Percentiles rank a stretch among this genome's conserved stretches.
These are phyloP conservation scores for Alternaria conjuncta DNA, from an alignment of 2,329 filamentous ascomycete genomes.

Conservation along the genomic window DNA sequence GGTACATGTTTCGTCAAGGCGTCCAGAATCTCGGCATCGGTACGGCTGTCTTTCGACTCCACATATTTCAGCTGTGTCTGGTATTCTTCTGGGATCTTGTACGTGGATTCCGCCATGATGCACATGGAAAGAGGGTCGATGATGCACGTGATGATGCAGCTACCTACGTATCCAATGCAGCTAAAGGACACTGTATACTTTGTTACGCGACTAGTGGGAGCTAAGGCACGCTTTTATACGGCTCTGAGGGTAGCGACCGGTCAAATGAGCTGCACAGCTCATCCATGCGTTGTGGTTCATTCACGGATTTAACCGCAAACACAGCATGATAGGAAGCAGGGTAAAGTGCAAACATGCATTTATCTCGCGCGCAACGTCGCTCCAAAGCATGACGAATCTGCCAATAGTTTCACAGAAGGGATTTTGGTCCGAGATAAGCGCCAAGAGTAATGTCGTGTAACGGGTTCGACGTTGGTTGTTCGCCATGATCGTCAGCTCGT, in stretches of 20 bases:
- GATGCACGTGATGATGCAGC: neutral
- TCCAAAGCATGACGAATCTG: neutral
- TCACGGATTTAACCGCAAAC: neutral
- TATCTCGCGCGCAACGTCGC: neutral
- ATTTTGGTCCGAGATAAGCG: neutral
- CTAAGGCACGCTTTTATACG: neutral
- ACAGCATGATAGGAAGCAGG: neutral
- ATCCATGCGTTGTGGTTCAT: neutral
- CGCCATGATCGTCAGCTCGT: neutral
- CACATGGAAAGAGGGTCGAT: neutral
- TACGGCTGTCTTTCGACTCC: constrained; percentile 22
- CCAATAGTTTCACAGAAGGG: neutral
- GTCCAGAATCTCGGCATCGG: constrained; percentile 28
- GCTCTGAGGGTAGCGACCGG: neutral
- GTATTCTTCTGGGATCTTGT: constrained; percentile 24
- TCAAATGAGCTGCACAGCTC: neutral
- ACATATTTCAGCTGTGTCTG: constrained; percentile 19
- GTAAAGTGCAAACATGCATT: neutral
- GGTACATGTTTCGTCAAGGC: constrained; percentile 24
- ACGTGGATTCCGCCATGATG: constrained; percentile 3
- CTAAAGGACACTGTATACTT: too few species aligned
- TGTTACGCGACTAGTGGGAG: neutral
- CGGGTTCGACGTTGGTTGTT: neutral
- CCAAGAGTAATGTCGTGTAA: neutral
- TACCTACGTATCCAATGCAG: too few species aligned